A percentile compares a stretch with the other conserved stretches of the same genome.
These are phyloP conservation scores for Neopestalotiopsis rosae DNA, from an alignment of 2,329 filamentous ascomycete species.

Conservation along the genomic window DNA sequence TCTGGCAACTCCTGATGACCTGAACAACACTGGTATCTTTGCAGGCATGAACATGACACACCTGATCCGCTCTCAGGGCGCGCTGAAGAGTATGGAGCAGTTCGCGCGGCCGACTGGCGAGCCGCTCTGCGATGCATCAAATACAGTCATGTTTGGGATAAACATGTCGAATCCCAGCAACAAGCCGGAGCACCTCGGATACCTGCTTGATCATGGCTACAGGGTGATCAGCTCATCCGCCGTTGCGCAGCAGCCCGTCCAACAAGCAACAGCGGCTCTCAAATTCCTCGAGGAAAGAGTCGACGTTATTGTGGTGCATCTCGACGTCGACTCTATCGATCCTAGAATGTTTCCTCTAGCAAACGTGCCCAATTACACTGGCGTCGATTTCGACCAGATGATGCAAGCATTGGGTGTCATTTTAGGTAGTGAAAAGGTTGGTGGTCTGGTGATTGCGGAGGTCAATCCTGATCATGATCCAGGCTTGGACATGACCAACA, in stretches of 20 bases:
- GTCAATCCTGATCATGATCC: constrained; percentile 17
- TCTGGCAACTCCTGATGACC: neutral
- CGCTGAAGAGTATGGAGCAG: constrained; percentile 7
- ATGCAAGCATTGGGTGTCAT: constrained; percentile 13
- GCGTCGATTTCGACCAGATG: neutral
- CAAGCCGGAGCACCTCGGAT: constrained; percentile 7
- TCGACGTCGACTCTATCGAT: constrained; percentile 14
- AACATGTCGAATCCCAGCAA: constrained; percentile 12
- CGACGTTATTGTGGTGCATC: constrained; percentile 14
- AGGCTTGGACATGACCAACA: constrained; percentile 1
- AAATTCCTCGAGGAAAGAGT: neutral
- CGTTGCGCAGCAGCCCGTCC: neutral
- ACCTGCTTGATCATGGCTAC: neutral
- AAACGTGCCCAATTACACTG: constrained; percentile 14
- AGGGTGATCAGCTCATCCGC: constrained; percentile 7
- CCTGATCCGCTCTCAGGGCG: neutral
- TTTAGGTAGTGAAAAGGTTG: constrained; percentile 6
- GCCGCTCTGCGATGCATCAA: constrained; percentile 7
- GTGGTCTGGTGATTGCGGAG: constrained; percentile 5
- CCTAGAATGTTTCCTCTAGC: constrained; percentile 1
- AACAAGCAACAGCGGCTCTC: neutral
- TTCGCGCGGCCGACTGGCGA: neutral
- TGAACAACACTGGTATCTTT: neutral
- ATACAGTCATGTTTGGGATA: constrained; percentile 13
- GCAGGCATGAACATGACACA: constrained; percentile 15